Conservation (phyloP, 176 grass and related monocot species). For the Triticum turgidum region DNA sequence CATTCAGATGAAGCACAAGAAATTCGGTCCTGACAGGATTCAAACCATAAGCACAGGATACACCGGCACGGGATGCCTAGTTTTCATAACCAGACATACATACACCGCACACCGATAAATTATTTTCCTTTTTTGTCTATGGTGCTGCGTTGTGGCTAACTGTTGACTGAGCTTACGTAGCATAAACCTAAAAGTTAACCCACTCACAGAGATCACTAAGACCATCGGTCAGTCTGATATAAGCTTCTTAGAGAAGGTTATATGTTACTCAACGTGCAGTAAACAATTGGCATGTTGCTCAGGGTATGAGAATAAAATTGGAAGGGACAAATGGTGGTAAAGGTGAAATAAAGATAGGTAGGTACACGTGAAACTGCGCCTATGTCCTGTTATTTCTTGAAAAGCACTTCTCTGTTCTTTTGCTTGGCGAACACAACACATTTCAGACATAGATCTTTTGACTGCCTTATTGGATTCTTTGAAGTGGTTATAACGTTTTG, state of each 20-base stretch:
- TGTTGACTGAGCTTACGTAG: not conserved
- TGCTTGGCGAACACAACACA: constrained; percentile 3
- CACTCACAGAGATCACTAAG: not conserved
- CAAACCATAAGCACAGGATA: no score
- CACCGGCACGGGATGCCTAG: no score
- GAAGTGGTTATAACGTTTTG: not conserved
- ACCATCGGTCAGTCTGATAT: not conserved
- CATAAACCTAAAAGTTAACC: not conserved
- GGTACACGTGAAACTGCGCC: not conserved
- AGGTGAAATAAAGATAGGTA: not conserved
- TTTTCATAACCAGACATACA: not conserved
- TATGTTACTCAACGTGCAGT: not conserved
- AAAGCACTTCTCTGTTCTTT: not conserved
- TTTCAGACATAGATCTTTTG: not conserved
- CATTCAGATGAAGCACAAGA: no score
- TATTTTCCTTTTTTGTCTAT: not conserved
- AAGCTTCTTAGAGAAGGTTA: not conserved
- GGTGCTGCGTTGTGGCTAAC: not conserved
- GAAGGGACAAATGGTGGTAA: not conserved
- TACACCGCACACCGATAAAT: not conserved
- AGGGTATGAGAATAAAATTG: not conserved
- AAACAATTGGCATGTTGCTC: not conserved
- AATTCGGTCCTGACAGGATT: no score
- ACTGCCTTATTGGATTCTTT: constrained; percentile 15
- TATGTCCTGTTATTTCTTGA: not conserved